These are phyloP conservation scores for Gnaphalium uliginosum DNA, from an alignment of 129 eudicot species.

Conservation along the genomic window DNA sequence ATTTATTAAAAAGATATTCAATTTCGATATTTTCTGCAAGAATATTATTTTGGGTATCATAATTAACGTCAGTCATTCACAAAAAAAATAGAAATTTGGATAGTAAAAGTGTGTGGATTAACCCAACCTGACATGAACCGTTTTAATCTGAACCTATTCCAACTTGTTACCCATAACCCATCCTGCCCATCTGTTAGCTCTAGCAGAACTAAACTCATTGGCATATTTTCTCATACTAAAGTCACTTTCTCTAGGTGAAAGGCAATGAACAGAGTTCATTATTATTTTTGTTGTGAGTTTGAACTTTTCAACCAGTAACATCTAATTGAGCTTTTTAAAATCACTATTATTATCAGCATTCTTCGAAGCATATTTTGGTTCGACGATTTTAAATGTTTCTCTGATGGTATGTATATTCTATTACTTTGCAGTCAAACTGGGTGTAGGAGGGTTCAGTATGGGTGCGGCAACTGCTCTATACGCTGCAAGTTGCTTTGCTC, in stretches of 20 bases:
- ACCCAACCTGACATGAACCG: not conserved
- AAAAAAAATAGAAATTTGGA: not conserved
- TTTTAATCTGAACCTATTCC: not conserved
- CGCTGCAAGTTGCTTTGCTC: slow-evolving; percentile 63
- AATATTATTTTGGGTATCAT: not conserved
- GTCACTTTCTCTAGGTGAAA: too few species aligned
- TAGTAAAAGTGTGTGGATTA: not conserved
- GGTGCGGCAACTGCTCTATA: slow-evolving; percentile 78
- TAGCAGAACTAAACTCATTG: not conserved
- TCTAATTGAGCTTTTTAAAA: not conserved
- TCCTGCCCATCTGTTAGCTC: not conserved
- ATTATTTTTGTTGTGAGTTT: too few species aligned
- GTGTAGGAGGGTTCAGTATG: slow-evolving; percentile 93
- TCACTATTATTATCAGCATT: not conserved
- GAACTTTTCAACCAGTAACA: not conserved
- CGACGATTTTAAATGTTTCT: not conserved
- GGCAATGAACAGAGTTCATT: too few species aligned
- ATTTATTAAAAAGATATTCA: not conserved
- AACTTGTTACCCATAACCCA: not conserved
- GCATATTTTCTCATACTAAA: not conserved
- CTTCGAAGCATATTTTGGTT: not conserved
- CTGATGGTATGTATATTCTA: slow-evolving; percentile 4
- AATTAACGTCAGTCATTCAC: not conserved
- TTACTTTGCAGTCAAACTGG: slow-evolving; percentile 61
- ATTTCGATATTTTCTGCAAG: not conserved